phyloP scores from a whole-genome alignment of 768 basidiomycete genomes.

The Phaffia australis region DNA sequence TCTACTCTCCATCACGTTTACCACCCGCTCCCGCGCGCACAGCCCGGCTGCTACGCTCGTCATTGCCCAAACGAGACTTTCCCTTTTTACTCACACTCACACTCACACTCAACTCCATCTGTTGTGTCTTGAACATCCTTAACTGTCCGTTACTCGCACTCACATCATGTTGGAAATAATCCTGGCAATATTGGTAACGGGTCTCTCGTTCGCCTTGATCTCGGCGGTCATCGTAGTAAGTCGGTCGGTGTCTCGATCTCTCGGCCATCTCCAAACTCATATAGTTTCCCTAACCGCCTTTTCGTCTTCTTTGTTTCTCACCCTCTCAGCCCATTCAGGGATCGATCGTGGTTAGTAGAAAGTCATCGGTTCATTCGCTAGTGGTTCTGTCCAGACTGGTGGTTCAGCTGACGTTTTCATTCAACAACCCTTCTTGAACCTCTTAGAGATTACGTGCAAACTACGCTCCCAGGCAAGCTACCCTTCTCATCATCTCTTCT shows the following conservation, averaged over 20 bases:
- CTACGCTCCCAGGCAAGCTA: neutral
- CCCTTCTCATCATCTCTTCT: neutral
- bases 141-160: too few relatives aligned
- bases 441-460: constrained; percentile 13
- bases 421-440: too few relatives aligned
- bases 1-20: too few relatives aligned
- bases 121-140: too few relatives aligned
- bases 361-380: too few relatives aligned
- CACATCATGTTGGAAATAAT: neutral
- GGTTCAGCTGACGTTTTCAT: too few relatives aligned
- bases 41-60: too few relatives aligned
- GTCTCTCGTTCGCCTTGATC: neutral
- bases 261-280: neutral
- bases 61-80: too few relatives aligned
- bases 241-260: neutral
- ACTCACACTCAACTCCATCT: too few relatives aligned
- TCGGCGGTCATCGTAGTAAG: neutral
- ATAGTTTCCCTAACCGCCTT: neutral
- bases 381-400: too few relatives aligned
- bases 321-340: constrained; percentile 4
- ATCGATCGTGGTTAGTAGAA: neutral
- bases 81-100: too few relatives aligned
- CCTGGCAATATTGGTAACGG: constrained; percentile 5
- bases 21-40: too few relatives aligned
- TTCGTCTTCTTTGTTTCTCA: neutral